Evolutionary conservation across 225 moss, liverwort and hornwort genomes (phyloP).

Genomic region (Bryoerythrophyllum caledonicum): DNA sequence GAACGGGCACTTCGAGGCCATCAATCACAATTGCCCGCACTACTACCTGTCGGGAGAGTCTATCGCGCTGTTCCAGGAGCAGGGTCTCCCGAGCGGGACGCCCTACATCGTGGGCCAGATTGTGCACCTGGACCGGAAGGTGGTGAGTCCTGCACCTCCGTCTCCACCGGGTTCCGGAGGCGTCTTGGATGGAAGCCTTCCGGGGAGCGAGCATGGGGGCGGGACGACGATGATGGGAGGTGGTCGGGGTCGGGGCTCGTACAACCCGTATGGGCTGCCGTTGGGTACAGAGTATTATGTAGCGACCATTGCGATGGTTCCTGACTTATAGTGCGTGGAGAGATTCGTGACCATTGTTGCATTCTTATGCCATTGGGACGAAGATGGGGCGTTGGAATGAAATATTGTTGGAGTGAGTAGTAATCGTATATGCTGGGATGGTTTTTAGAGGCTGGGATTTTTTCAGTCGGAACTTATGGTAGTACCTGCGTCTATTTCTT

Average conservation of each 20-base stretch:
- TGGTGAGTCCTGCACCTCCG: slow-evolving; percentile 36
- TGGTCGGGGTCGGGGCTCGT: slow-evolving; percentile 34
- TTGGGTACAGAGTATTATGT: slow-evolving; percentile 66
- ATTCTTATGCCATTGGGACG: neutral
- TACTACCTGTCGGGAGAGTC: slow-evolving; percentile 80
- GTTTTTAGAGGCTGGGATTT: slow-evolving; percentile 33
- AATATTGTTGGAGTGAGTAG: neutral
- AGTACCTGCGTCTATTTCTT: slow-evolving; percentile 14
- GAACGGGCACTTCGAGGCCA: slow-evolving; percentile 70
- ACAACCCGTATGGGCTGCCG: slow-evolving; percentile 64
- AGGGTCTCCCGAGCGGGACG: slow-evolving; percentile 58
- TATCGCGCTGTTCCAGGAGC: slow-evolving; percentile 75
- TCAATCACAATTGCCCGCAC: slow-evolving; percentile 70
- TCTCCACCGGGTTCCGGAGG: slow-evolving; percentile 27
- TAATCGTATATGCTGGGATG: neutral
- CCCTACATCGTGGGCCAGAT: slow-evolving; percentile 80
- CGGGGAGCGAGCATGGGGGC: no score
- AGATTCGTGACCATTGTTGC: slow-evolving; percentile 1
- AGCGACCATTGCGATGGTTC: slow-evolving; percentile 80
- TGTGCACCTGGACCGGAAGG: slow-evolving; percentile 74
- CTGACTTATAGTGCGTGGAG: slow-evolving; percentile 45
- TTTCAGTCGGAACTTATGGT: slow-evolving; percentile 14
- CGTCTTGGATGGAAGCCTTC: slow-evolving; percentile 36
- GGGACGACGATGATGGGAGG: slow-evolving; percentile 27
- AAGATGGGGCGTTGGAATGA: neutral